Conservation (phyloP, 2,329 filamentous ascomycete genomes). For the Paecilomyces dactylethromorphus region DNA sequence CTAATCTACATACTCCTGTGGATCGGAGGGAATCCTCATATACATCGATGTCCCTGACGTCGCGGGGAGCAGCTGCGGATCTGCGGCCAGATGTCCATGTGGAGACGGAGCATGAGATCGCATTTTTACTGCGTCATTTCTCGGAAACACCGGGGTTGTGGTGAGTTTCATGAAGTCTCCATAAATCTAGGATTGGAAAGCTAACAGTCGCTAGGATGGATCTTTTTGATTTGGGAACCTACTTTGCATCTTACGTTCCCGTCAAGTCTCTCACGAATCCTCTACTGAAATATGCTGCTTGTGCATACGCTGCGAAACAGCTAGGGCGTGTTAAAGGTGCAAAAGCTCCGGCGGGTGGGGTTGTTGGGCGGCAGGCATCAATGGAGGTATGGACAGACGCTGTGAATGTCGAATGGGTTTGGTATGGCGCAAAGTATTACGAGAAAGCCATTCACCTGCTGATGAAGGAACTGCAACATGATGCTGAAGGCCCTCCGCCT, state of each 20-base stretch:
- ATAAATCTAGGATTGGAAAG: not conserved
- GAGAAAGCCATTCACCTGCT: conserved; percentile 55
- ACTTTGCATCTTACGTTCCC: conserved; percentile 56
- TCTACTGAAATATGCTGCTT: conserved; percentile 47
- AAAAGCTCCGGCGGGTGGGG: conserved; percentile 46
- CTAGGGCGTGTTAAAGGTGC: conserved; percentile 48
- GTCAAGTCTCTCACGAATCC: conserved; percentile 48
- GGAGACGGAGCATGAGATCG: conserved; percentile 49
- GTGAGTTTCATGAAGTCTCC: conserved; percentile 24
- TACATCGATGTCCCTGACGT: conserved; percentile 16
- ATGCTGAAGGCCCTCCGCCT: conserved; percentile 25
- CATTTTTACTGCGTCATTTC: conserved; percentile 56
- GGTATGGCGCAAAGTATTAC: conserved; percentile 58
- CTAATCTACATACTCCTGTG: conserved; percentile 25
- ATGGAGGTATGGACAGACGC: conserved; percentile 50
- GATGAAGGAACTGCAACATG: conserved; percentile 38
- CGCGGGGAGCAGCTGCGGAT: conserved; percentile 13
- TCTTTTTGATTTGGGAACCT: conserved; percentile 45
- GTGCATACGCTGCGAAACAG: conserved; percentile 58
- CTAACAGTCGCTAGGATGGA: conserved; percentile 31
- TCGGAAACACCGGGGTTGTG: conserved; percentile 55
- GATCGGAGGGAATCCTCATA: conserved; percentile 24
- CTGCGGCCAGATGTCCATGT: conserved; percentile 19
- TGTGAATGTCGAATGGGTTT: conserved; percentile 50
- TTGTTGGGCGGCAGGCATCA: conserved; percentile 38